Evolutionary conservation across 2,329 filamentous ascomycete genomes (phyloP).

Genomic region (Penicillium nordicum): DNA sequence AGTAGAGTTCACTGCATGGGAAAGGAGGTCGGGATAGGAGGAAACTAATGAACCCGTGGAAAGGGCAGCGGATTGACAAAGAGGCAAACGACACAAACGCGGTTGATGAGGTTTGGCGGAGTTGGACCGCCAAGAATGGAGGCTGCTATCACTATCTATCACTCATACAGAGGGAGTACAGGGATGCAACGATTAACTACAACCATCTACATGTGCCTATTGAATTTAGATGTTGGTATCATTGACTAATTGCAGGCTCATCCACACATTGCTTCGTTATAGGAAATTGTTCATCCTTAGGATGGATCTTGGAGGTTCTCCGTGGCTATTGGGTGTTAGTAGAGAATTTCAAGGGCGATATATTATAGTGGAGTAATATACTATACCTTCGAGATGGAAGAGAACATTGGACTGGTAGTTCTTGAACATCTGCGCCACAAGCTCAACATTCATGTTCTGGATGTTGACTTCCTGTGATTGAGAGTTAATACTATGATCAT

Average conservation of each 20-base stretch:
- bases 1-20: slow-evolving; percentile 16
- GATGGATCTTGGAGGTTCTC: slow-evolving; percentile 77
- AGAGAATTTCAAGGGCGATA: background rate
- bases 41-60: background rate
- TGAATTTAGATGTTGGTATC: background rate
- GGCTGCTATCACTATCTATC: slow-evolving; percentile 11
- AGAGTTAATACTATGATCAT: background rate
- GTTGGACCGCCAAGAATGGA: slow-evolving; percentile 14
- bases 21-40: background rate
- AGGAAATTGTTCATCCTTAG: slow-evolving; percentile 37
- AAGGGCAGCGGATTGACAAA: background rate
- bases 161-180: background rate
- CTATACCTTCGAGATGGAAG: slow-evolving; percentile 94
- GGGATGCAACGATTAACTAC: background rate
- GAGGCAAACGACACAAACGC: slow-evolving; percentile 4
- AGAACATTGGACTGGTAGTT: slow-evolving; percentile 98
- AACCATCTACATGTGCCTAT: background rate
- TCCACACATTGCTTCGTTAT: slow-evolving; percentile 12
- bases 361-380: background rate
- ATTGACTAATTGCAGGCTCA: slow-evolving; percentile 7
- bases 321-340: slow-evolving; percentile 59
- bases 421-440: slow-evolving; percentile 99
- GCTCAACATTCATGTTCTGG: slow-evolving; percentile 97
- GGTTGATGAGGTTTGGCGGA: slow-evolving; percentile 11
- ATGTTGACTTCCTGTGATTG: slow-evolving; percentile 82